A percentile compares a stretch with the other conserved stretches of the same genome.
phyloP scores from a whole-genome alignment of 1,139 yeast genomes.

The Debaryomyces fabryi region DNA sequence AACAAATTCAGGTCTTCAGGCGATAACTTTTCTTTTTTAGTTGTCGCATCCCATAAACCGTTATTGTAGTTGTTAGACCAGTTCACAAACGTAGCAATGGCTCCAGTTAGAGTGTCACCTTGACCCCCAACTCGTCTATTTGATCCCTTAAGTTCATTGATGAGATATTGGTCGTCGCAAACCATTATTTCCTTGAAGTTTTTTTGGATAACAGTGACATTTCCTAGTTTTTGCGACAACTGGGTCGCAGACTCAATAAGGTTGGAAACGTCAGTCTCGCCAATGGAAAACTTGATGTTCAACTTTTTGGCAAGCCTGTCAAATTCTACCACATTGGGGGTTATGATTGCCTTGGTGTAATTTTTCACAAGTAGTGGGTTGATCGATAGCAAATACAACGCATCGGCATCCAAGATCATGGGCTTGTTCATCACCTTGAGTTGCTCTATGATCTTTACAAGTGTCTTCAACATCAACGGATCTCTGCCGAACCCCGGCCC shows the following conservation, averaged over 20 bases:
- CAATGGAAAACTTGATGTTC: constrained; percentile 34
- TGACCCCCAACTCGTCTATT: constrained; percentile 50
- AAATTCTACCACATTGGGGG: constrained; percentile 91
- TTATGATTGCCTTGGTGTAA: constrained; percentile 62
- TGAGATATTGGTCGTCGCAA: constrained; percentile 43
- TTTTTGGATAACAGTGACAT: constrained; percentile 71
- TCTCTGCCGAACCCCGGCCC: constrained; percentile 97
- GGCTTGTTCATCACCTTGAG: constrained; percentile 59
- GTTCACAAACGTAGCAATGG: constrained; percentile 42
- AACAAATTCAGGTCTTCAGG: constrained; percentile 51
- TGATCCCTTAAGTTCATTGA: constrained; percentile 60
- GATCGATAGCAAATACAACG: constrained; percentile 62
- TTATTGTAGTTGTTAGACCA: constrained; percentile 59
- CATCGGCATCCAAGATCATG: constrained; percentile 87
- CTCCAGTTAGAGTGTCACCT: constrained; percentile 51
- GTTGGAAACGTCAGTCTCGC: constrained; percentile 25
- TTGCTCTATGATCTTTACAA: constrained; percentile 59
- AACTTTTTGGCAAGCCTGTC: constrained; percentile 57
- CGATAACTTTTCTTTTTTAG: constrained; percentile 19
- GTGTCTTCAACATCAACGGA: constrained; percentile 60
- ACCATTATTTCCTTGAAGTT: constrained; percentile 70
- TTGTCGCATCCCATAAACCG: constrained; percentile 53
- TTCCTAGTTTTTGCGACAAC: constrained; percentile 61
- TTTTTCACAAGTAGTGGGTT: constrained; percentile 56
- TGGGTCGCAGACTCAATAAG: constrained; percentile 33